Percentiles rank a stretch among this genome's conserved stretches.
Conservation (phyloP, 2,329 filamentous ascomycete genomes). For the Stachybotrys chlorohalonatus region DNA sequence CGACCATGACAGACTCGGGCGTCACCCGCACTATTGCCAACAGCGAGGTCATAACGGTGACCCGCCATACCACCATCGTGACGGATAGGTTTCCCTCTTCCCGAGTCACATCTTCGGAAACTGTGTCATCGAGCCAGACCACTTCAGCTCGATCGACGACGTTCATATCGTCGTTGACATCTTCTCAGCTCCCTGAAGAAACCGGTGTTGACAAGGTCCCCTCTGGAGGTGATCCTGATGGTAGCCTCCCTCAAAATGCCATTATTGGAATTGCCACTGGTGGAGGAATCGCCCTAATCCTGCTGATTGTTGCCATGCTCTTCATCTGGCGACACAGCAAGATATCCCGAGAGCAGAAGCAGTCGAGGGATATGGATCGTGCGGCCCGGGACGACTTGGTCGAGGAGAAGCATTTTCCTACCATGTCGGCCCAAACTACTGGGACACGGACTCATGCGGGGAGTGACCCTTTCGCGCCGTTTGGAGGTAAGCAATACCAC, state of each 20-base stretch:
- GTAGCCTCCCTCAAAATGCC: conserved; percentile 16
- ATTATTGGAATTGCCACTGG: conserved; percentile 24
- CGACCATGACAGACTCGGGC: conserved; percentile 25
- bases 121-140: conserved; percentile 3
- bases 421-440: conserved; percentile 16
- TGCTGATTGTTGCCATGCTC: conserved; percentile 11
- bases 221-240: background rate
- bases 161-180: background rate
- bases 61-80: conserved; percentile 22
- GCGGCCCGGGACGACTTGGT: conserved; percentile 8
- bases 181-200: background rate
- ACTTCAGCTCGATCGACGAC: background rate
- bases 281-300: conserved; percentile 15
- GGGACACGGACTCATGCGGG: conserved; percentile 12
- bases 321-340: conserved; percentile 12
- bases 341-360: conserved; percentile 4
- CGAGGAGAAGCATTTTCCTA: conserved; percentile 17
- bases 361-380: conserved; percentile 1
- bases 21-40: conserved; percentile 26
- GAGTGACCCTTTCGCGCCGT: conserved; percentile 31
- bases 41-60: conserved; percentile 22
- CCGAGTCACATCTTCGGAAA: conserved; percentile 3
- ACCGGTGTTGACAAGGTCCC: background rate
- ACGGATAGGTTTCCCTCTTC: conserved; percentile 13
- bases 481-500: conserved; percentile 28